These are phyloP conservation scores for Thymus mandschuricus DNA, from an alignment of 257 asterid species.

Conservation along the genomic window DNA sequence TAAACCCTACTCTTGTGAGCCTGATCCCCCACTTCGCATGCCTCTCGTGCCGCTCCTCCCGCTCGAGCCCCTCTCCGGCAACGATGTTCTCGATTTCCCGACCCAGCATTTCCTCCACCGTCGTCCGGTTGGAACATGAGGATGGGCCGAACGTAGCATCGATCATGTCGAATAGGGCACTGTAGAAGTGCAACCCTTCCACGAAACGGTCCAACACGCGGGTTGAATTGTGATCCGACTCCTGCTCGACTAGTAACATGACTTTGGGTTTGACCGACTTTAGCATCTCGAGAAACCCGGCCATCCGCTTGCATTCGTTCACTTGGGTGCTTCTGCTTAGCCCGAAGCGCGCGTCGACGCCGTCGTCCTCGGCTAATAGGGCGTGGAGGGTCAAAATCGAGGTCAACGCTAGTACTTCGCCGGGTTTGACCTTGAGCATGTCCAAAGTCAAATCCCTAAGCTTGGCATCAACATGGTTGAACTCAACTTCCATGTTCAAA, in stretches of 20 bases:
- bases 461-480: conserved; percentile 34
- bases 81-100: conserved; percentile 61
- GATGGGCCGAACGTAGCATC: conserved; percentile 37
- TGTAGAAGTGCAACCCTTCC: conserved; percentile 56
- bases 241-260: conserved; percentile 52
- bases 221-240: conserved; percentile 50
- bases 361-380: conserved; percentile 54
- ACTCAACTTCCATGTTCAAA: conserved; percentile 43
- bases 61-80: conserved; percentile 53
- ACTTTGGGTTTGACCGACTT: conserved; percentile 40
- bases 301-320: conserved; percentile 39
- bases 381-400: conserved; percentile 49
- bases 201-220: conserved; percentile 49
- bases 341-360: conserved; percentile 38
- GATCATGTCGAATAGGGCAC: conserved; percentile 51
- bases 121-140: conserved; percentile 40
- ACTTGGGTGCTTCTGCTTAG: conserved; percentile 32
- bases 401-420: conserved; percentile 51
- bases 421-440: conserved; percentile 42
- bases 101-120: conserved; percentile 54
- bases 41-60: conserved; percentile 63
- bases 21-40: conserved; percentile 47
- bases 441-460: conserved; percentile 42
- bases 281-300: conserved; percentile 43
- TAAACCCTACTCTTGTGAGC: conserved; percentile 42